Percentiles rank a stretch among this genome's conserved stretches.
Conservation (phyloP, 2,329 filamentous ascomycete genomes). For the Aspergillus sp. region DNA sequence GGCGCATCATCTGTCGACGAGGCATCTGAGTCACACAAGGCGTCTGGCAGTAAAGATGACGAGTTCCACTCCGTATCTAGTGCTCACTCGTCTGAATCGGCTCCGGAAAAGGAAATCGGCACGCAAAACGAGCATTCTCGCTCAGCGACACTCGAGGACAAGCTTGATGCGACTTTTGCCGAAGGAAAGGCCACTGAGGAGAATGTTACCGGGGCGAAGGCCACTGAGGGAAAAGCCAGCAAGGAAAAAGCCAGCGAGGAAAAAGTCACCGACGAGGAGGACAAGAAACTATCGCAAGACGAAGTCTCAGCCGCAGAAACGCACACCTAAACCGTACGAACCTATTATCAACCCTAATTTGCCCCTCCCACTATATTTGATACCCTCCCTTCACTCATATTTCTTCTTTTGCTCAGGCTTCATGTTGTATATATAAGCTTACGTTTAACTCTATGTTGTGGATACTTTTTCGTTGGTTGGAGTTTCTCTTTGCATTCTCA, state of each 20-base stretch:
- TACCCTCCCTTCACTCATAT: not conserved
- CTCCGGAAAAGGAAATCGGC: slow-evolving; percentile 12
- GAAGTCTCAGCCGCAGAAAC: not conserved
- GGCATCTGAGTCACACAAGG: slow-evolving; percentile 15
- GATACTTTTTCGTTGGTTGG: not conserved
- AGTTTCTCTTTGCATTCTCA: not conserved
- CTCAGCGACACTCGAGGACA: not conserved
- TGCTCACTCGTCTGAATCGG: slow-evolving; percentile 32
- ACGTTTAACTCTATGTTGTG: not conserved
- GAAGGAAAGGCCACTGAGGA: not conserved
- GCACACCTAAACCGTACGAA: not conserved
- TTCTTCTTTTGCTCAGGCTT: not conserved
- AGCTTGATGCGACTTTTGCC: not conserved
- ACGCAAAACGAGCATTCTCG: slow-evolving; percentile 9
- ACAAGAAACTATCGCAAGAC: not conserved
- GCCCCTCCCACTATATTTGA: not conserved
- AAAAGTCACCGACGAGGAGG: not conserved
- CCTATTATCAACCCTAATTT: not conserved
- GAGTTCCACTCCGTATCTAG: slow-evolving; percentile 44
- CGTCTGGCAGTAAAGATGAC: slow-evolving; percentile 36
- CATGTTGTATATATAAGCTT: slow-evolving; percentile 3
- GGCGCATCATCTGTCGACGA: slow-evolving; percentile 15
- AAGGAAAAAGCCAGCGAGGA: not conserved
- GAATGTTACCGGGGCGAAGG: not conserved
- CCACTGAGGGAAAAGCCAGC: not conserved